phyloP scores from a whole-genome alignment of 129 eudicot genomes.

The Tagetes patula region DNA sequence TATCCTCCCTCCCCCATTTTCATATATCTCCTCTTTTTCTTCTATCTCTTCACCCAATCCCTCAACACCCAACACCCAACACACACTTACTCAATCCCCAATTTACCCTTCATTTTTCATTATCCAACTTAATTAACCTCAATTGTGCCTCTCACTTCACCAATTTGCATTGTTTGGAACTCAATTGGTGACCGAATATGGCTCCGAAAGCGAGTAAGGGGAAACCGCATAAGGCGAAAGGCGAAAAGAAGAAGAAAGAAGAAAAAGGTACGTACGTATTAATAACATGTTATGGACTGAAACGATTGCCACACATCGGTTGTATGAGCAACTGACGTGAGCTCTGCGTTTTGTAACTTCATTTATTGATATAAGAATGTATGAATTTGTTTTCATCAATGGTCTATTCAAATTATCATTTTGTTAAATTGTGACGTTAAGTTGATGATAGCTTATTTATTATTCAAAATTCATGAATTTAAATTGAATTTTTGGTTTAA shows the following conservation, averaged over 20 bases:
- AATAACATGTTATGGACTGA: too few relatives aligned
- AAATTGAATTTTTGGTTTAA: not conserved
- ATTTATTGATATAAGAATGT: not conserved
- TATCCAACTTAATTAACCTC: not conserved
- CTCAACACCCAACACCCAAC: constrained; percentile 14
- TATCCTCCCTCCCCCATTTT: constrained; percentile 41
- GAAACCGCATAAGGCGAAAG: constrained; percentile 80
- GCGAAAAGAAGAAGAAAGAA: constrained; percentile 96
- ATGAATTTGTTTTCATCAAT: not conserved
- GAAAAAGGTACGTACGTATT: constrained; percentile 58
- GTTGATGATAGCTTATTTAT: too few relatives aligned
- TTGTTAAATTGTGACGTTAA: not conserved
- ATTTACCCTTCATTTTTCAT: too few relatives aligned
- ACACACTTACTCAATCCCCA: not conserved
- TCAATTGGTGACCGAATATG: constrained; percentile 35
- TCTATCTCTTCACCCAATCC: constrained; percentile 27
- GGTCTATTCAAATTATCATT: not conserved
- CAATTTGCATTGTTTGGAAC: not conserved
- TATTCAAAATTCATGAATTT: not conserved
- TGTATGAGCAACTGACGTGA: not conserved
- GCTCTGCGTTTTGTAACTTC: not conserved
- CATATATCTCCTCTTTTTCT: constrained; percentile 22
- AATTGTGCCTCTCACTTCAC: not conserved
- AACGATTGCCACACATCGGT: too few relatives aligned
- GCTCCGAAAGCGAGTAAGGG: constrained; percentile 86